Evolutionary conservation across 805 yeast genomes (phyloP).

Genomic region (Starmera quercuum): DNA sequence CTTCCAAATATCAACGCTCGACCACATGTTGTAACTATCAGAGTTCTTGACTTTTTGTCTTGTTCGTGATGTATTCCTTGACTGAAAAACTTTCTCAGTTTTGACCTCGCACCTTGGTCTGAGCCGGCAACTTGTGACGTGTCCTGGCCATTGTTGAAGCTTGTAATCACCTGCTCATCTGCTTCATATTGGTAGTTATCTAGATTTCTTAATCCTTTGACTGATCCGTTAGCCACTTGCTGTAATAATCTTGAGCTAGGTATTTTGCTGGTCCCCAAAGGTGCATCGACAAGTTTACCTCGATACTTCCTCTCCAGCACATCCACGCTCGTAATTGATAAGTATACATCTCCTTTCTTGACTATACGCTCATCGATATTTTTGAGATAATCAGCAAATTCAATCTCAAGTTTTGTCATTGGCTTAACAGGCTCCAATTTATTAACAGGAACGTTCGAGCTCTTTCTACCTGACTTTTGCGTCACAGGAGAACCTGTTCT

Average conservation of each 20-base stretch:
- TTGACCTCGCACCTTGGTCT: conserved; percentile 1
- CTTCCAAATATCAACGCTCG: conserved; percentile 46
- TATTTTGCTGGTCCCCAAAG: conserved; percentile 37
- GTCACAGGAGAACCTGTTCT: conserved; percentile 9
- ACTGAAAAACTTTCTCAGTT: conserved; percentile 17
- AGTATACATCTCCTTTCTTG: conserved; percentile 46
- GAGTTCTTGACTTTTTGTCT: conserved; percentile 38
- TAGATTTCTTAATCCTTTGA: conserved; percentile 32
- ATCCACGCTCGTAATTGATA: conserved; percentile 36
- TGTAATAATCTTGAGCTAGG: conserved; percentile 28
- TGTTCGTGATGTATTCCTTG: conserved; percentile 18
- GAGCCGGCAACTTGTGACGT: conserved; percentile 10
- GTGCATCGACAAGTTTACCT: conserved; percentile 53
- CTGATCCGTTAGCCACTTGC: conserved; percentile 38
- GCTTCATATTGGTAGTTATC: conserved; percentile 20
- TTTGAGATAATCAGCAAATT: conserved; percentile 48
- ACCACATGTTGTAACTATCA: conserved; percentile 57
- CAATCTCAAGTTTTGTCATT: conserved; percentile 44
- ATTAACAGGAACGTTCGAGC: conserved; percentile 4
- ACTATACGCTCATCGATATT: conserved; percentile 55
- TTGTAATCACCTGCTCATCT: conserved; percentile 20
- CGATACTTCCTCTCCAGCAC: conserved; percentile 47
- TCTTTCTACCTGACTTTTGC: conserved; percentile 7
- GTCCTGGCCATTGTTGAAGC: conserved; percentile 10
- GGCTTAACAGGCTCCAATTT: conserved; percentile 36